Percentiles rank a stretch among this genome's conserved stretches.
phyloP scores from a whole-genome alignment of 805 yeast species.

The Saccharomycopsis malanga region DNA sequence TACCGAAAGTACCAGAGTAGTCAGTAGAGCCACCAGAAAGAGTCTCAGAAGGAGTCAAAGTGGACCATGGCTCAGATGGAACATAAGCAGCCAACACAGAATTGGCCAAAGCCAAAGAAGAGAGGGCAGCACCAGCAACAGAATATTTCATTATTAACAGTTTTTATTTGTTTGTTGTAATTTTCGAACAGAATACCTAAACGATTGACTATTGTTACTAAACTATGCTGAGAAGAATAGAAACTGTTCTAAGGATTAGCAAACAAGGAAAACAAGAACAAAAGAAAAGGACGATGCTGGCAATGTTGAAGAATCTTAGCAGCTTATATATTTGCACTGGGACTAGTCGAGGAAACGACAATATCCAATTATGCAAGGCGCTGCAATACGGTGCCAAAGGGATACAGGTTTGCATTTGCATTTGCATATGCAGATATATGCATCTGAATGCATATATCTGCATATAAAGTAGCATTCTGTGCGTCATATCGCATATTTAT shows the following conservation, averaged over 20 bases:
- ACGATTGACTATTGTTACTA: not conserved
- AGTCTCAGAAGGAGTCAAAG: slow-evolving; percentile 57
- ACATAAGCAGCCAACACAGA: slow-evolving; percentile 52
- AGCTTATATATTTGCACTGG: too few relatives aligned
- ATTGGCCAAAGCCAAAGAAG: slow-evolving; percentile 38
- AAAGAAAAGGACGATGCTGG: not conserved
- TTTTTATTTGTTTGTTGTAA: not conserved
- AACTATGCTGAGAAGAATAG: not conserved
- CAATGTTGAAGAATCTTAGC: too few relatives aligned
- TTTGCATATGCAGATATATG: too few relatives aligned
- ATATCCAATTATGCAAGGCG: too few relatives aligned
- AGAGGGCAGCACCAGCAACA: not conserved
- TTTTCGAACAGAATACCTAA: not conserved
- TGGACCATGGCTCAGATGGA: slow-evolving; percentile 63
- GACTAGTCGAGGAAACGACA: too few relatives aligned
- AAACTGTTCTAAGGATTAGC: not conserved
- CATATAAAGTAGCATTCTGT: too few relatives aligned
- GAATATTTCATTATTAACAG: not conserved
- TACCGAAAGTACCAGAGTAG: slow-evolving; percentile 55
- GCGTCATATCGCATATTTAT: too few relatives aligned
- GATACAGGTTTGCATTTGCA: too few relatives aligned
- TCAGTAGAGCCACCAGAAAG: slow-evolving; percentile 50
- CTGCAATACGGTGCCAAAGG: too few relatives aligned
- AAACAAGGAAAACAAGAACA: not conserved
- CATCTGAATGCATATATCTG: too few relatives aligned